phyloP scores from a whole-genome alignment of 2,329 filamentous ascomycete genomes.

The Talaromyces sp. region DNA sequence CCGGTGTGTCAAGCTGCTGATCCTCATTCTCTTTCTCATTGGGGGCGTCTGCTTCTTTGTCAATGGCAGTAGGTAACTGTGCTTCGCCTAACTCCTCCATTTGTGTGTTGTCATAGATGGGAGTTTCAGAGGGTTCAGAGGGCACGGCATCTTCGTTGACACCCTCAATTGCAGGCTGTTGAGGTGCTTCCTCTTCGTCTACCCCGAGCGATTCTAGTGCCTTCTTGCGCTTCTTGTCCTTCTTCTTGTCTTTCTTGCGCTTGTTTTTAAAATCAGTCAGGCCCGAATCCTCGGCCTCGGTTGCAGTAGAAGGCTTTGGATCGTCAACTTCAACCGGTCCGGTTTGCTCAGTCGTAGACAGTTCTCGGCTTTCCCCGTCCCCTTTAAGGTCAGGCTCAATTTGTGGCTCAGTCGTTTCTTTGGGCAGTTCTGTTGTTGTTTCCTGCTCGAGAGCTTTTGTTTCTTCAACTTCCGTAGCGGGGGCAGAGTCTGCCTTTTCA shows the following conservation, averaged over 20 bases:
- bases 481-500: neutral
- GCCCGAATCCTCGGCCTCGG: neutral
- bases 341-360: neutral
- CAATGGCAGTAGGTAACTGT: neutral
- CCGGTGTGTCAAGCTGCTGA: neutral
- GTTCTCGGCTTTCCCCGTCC: neutral
- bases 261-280: conserved; percentile 18
- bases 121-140: neutral
- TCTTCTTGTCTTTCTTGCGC: conserved; percentile 34
- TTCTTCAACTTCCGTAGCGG: neutral
- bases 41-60: neutral
- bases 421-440: neutral
- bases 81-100: neutral
- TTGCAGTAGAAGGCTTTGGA: neutral
- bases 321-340: neutral
- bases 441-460: neutral
- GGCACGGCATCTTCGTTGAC: neutral
- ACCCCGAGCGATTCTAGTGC: conserved; percentile 12
- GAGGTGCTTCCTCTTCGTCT: conserved; percentile 18
- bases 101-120: neutral
- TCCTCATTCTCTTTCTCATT: neutral
- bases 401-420: neutral
- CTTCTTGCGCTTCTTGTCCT: conserved; percentile 15
- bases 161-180: neutral
- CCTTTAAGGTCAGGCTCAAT: neutral